Conservation (phyloP, 257 asterid species). For the Oldenlandia corymbosa region DNA sequence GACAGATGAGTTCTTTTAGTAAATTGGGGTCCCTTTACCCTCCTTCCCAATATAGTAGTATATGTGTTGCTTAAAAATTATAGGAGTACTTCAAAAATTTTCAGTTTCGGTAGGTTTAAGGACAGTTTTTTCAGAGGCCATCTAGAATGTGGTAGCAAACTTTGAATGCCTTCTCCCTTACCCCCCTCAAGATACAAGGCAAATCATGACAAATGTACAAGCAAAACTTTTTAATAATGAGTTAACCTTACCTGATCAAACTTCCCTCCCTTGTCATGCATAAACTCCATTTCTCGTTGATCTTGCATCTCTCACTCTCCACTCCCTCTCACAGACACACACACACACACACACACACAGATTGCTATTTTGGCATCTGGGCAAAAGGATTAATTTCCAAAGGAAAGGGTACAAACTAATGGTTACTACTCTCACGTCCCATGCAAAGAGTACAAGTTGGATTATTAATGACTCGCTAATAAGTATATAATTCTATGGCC, state of each 20-base stretch:
- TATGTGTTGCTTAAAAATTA: conserved; percentile 11
- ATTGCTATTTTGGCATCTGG: too few species aligned
- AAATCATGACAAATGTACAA: conserved; percentile 15
- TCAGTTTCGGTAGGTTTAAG: conserved; percentile 7
- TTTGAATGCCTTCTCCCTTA: neutral
- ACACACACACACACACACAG: too few species aligned
- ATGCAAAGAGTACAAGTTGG: too few species aligned
- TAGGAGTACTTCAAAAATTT: conserved; percentile 9
- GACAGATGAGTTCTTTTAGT: conserved; percentile 24
- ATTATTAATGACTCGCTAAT: too few species aligned
- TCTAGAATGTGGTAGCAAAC: conserved; percentile 9
- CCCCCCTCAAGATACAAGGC: neutral
- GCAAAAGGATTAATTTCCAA: too few species aligned
- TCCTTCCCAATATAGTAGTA: neutral
- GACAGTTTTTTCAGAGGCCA: conserved; percentile 13
- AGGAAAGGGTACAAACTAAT: too few species aligned
- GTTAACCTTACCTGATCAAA: neutral
- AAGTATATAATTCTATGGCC: too few species aligned
- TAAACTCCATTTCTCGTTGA: too few species aligned
- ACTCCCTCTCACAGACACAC: too few species aligned
- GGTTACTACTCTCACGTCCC: too few species aligned
- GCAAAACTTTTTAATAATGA: conserved; percentile 17
- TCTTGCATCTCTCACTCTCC: too few species aligned
- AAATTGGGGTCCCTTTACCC: conserved; percentile 14
- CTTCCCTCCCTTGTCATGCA: too few species aligned